Evolutionary conservation across 345 rosid genomes (phyloP).

Genomic region (Salix brachista): DNA sequence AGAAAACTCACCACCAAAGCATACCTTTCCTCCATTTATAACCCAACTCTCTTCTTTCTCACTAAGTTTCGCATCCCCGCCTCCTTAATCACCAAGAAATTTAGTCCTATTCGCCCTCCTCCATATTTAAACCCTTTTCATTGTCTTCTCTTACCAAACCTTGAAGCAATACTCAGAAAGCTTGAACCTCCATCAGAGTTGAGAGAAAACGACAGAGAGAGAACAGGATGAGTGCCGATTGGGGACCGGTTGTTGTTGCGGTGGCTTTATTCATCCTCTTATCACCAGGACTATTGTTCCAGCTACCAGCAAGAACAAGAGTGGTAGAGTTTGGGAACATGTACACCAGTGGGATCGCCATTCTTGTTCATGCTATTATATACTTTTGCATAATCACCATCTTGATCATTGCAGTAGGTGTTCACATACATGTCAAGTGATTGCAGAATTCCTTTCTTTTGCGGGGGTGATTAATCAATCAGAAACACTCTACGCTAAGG

Average conservation of each 20-base stretch:
- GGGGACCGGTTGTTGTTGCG: conserved; percentile 79
- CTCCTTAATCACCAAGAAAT: conserved; percentile 56
- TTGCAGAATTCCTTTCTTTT: not conserved
- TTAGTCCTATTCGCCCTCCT: conserved; percentile 14
- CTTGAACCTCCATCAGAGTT: not conserved
- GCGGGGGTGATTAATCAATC: not conserved
- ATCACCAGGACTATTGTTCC: conserved; percentile 88
- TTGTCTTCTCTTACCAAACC: not conserved
- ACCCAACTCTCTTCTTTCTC: conserved; percentile 24
- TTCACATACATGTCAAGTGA: conserved; percentile 52
- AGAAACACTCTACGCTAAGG: not conserved
- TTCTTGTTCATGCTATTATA: conserved; percentile 77
- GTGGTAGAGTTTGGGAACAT: conserved; percentile 93
- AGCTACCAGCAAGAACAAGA: conserved; percentile 68
- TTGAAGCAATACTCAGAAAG: not conserved
- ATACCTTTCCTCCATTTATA: conserved; percentile 46
- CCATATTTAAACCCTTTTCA: conserved; percentile 17
- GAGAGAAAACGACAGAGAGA: not conserved
- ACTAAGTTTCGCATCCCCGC: conserved; percentile 46
- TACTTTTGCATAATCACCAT: conserved; percentile 77
- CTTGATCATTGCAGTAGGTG: conserved; percentile 66
- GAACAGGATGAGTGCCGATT: conserved; percentile 59
- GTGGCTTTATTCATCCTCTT: conserved; percentile 69
- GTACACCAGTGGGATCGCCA: conserved; percentile 83
- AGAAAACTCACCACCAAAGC: conserved; percentile 41